Evolutionary conservation across 306 rosid species (phyloP), one percentile per base, ranked within the genome.

Genomic region (Gillenia trifoliata): DNA sequence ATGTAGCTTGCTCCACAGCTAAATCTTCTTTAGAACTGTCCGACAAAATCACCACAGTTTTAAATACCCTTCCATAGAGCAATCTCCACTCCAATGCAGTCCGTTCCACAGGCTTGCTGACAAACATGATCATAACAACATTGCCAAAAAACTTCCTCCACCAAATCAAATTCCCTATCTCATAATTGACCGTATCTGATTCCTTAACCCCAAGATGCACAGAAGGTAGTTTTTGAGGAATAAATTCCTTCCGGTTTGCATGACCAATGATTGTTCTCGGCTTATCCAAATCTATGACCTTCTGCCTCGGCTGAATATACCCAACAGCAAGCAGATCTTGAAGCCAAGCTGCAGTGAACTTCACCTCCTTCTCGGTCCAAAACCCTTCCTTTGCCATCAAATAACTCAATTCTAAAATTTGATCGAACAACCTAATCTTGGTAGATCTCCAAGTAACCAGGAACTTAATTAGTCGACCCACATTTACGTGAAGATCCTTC

Each of bases 401-500:
- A 64, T 56, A 88, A 70, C 96, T 91, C 71, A 91, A 84, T 66
- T 88, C 96, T 86, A 88, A 79, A 52, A 89, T 78, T 78, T 86
- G 91, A 54, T 91, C 97, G 74, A 93, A 91, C 70, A 93, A 74
- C 61, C 81, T 76, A 47, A 79, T 88, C 75, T 91, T 85, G 47
- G 54, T 75, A 8, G 98, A 89, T 80, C 85, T 87, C 97, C 98
- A 93, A 52, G 73, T 75, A 68, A 74, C 78, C 81, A 93, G 78
- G 74, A 80, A 91, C 75, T 89, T 88, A 36, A 85, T 78, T 55
- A 91, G 79, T 45, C 93, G 89, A 20, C 97, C 97, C 15, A 91
- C 97, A 73, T 91, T 91, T 67, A 93, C 93, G 30, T 93, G 96
- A 81, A 93, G 93, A 86, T 93, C 97, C 78, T 93, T 91, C 85